Conservation (phyloP, 140 eudicot species). For the Cichorium intybus region DNA sequence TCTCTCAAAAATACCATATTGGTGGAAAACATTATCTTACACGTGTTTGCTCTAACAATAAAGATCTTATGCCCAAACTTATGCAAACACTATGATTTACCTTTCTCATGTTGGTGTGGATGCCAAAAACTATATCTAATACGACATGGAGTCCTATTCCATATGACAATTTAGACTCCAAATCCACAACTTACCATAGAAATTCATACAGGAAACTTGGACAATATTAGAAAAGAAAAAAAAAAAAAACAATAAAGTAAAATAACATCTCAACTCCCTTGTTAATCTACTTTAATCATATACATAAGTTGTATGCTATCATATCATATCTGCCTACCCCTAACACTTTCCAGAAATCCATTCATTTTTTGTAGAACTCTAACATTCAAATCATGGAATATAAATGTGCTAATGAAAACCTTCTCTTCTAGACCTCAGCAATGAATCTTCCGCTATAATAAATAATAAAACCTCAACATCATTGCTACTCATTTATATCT, state of each 20-base stretch:
- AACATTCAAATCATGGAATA: slow-evolving; percentile 18
- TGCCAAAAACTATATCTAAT: no score
- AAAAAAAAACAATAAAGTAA: background rate
- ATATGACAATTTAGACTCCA: background rate
- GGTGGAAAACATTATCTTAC: no score
- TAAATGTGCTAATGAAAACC: slow-evolving; percentile 29
- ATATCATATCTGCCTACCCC: slow-evolving; percentile 16
- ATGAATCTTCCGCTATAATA: slow-evolving; percentile 39
- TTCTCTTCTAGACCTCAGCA: slow-evolving; percentile 49
- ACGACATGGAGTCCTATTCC: no score
- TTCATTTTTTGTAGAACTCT: background rate
- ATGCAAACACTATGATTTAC: no score
- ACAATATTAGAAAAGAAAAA: no score
- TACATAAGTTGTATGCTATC: slow-evolving; percentile 21
- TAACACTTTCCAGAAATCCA: slow-evolving; percentile 2
- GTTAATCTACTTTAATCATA: slow-evolving; percentile 22
- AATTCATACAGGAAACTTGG: background rate
- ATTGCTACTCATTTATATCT: no score
- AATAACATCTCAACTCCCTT: slow-evolving; percentile 14
- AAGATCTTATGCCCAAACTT: no score
- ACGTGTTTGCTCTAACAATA: no score
- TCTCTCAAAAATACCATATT: no score
- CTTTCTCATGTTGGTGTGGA: no score
- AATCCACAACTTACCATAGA: background rate
- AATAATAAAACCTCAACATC: background rate